These are phyloP conservation scores for Tilletia horrida DNA, from an alignment of 1,284 basidiomycete genomes.

Conservation along the genomic window DNA sequence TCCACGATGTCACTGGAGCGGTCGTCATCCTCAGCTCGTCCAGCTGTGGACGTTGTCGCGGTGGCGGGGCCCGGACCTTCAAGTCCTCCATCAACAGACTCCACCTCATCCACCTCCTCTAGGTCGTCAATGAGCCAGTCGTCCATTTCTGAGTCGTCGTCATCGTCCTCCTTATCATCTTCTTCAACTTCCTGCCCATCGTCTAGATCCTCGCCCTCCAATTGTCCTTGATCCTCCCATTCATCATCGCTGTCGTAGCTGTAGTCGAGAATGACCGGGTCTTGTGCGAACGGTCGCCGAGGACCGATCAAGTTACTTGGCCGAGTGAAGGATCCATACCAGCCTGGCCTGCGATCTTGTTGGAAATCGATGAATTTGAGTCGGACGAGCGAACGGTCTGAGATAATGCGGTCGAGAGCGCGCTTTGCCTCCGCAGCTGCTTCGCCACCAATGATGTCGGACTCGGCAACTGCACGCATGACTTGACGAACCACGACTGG, in stretches of 20 bases:
- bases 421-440: slow-evolving; percentile 42
- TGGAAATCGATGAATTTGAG: slow-evolving; percentile 51
- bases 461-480: slow-evolving; percentile 49
- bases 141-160: slow-evolving; percentile 51
- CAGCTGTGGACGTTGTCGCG: background rate
- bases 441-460: slow-evolving; percentile 48
- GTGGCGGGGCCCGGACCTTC: background rate
- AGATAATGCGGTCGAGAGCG: slow-evolving; percentile 35
- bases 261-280: slow-evolving; percentile 51
- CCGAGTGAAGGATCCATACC: slow-evolving; percentile 49
- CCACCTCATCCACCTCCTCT: slow-evolving; percentile 46
- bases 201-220: slow-evolving; percentile 48
- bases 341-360: slow-evolving; percentile 48
- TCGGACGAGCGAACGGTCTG: slow-evolving; percentile 41
- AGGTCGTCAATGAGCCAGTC: slow-evolving; percentile 53
- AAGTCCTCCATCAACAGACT: slow-evolving; percentile 11
- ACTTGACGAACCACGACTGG: slow-evolving; percentile 46
- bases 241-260: slow-evolving; percentile 52
- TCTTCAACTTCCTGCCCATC: slow-evolving; percentile 39
- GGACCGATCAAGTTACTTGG: slow-evolving; percentile 46
- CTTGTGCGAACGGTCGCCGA: slow-evolving; percentile 46
- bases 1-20: slow-evolving; percentile 28
- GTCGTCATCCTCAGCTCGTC: slow-evolving; percentile 28
- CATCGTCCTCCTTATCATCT: slow-evolving; percentile 37
- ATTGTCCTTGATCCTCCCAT: slow-evolving; percentile 49